These are phyloP conservation scores for Fomitopsis betulina DNA, from an alignment of 1,284 basidiomycete species.

Conservation along the genomic window DNA sequence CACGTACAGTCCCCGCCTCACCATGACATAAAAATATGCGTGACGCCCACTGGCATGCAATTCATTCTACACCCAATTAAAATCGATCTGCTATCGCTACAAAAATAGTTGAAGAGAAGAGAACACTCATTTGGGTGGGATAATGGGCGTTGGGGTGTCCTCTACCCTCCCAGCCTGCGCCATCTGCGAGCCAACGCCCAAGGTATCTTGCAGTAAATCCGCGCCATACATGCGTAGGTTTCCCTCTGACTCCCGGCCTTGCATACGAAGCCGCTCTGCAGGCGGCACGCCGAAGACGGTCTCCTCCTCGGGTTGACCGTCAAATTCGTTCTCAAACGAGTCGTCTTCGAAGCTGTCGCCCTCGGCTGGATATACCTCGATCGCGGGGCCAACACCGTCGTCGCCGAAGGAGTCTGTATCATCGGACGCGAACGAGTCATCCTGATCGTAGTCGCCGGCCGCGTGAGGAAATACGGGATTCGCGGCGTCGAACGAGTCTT, in stretches of 20 bases:
- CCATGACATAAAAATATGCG: too few species aligned
- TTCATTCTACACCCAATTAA: too few species aligned
- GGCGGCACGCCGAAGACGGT: constrained; percentile 67
- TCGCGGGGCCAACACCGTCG: constrained; percentile 45
- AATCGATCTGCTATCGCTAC: constrained; percentile 30
- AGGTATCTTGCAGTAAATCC: constrained; percentile 57
- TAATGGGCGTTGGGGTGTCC: constrained; percentile 60
- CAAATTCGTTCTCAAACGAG: constrained; percentile 35
- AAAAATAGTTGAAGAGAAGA: neutral
- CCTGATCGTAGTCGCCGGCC: constrained; percentile 36
- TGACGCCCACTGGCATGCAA: too few species aligned
- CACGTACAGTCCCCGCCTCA: too few species aligned
- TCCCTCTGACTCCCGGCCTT: constrained; percentile 22
- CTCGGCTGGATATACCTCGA: constrained; percentile 34
- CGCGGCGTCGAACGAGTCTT: constrained; percentile 48
- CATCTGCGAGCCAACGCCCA: constrained; percentile 51
- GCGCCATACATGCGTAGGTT: constrained; percentile 51
- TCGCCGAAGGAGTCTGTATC: constrained; percentile 21
- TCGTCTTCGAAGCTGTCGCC: constrained; percentile 37
- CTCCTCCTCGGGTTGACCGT: constrained; percentile 43
- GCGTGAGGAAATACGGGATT: constrained; percentile 31
- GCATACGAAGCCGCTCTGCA: constrained; percentile 33
- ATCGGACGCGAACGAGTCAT: constrained; percentile 25
- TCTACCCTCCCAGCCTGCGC: constrained; percentile 43
- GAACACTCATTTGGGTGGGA: neutral